Evolutionary conservation across 2,329 filamentous ascomycete species (phyloP), one percentile per base, ranked within the genome.

Genomic region (Monosporascus sp.): DNA sequence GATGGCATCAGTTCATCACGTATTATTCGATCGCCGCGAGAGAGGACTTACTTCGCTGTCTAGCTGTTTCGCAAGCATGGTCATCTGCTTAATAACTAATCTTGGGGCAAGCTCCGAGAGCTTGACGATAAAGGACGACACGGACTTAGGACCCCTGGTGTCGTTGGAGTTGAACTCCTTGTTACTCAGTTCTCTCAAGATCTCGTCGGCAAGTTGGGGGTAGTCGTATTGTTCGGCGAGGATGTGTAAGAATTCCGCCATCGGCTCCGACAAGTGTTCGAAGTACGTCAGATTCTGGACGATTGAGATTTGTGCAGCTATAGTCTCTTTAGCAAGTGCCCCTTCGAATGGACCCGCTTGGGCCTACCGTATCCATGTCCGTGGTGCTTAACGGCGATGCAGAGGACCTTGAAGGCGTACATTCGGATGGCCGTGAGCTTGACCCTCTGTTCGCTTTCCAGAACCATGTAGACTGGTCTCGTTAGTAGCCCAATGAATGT

Each of bases 121-220:
- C 67, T 93, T 96, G 53, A 92, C 82, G 62, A 99, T 88, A 66
- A 99, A 99, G 1, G 89, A 83, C 16, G 94, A 97, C 7, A 97
- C 91, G 1, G 93, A 97, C 71, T 97, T 99, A 14, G 95, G 94
- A 0, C 94, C 94, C 68, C 88, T 91, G 1, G 89, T 91, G 70
- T 99, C 95, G 65, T 95, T 99, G 57, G 88, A 93, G 71, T 95
- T 97, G 75, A 97, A 99, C 67, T 97, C 93, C 69, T 96, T 99
- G 72, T 92, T 96, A 69, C 92, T 96, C 60, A 99, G 82, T 68
- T 99, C 94, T 64, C 91, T 87, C 54, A 99, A 73, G 31, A 97
- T 89, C 68, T 99, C 94, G 68, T 97, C 94, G 5, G 91, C 88
- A 8, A 99, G 79, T 66, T 99, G 94, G 17, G 92, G 89, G 68